Conservation (phyloP, 306 rosid genomes). For the Glycine soja region DNA sequence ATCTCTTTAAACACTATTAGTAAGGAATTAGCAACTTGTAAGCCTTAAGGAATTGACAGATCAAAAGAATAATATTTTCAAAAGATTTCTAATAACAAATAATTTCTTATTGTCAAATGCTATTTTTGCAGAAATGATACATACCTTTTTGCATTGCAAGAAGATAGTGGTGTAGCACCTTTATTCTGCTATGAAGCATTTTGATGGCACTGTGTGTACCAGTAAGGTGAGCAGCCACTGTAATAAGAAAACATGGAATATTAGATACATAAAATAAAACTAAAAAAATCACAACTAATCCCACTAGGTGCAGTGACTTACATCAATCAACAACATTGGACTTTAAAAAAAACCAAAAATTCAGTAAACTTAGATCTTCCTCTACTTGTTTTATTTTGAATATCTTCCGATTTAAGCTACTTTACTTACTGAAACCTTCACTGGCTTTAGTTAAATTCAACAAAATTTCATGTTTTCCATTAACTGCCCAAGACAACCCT, state of each 20-base stretch:
- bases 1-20: conserved; percentile 11
- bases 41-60: conserved; percentile 4
- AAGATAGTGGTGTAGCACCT: conserved; percentile 89
- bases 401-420: background rate
- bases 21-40: background rate
- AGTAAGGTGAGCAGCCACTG: conserved; percentile 99
- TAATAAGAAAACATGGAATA: conserved; percentile 34
- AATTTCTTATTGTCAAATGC: conserved; percentile 29
- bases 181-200: conserved; percentile 94
- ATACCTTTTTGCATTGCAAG: conserved; percentile 92
- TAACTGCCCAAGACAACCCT: conserved; percentile 12
- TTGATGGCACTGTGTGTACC: conserved; percentile 97
- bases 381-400: conserved; percentile 14
- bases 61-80: conserved; percentile 4
- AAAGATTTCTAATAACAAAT: conserved; percentile 22
- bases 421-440: conserved; percentile 25
- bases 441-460: background rate
- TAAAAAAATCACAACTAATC: background rate
- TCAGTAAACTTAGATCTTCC: background rate
- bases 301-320: conserved; percentile 12
- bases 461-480: background rate
- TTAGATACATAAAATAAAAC: background rate
- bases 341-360: conserved; percentile 19
- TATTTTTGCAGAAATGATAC: conserved; percentile 32
- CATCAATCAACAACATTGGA: conserved; percentile 18